A percentile compares a stretch with the other conserved stretches of the same genome.
phyloP scores from a whole-genome alignment of 2,329 filamentous ascomycete species.

The Xylariaceae sp. region DNA sequence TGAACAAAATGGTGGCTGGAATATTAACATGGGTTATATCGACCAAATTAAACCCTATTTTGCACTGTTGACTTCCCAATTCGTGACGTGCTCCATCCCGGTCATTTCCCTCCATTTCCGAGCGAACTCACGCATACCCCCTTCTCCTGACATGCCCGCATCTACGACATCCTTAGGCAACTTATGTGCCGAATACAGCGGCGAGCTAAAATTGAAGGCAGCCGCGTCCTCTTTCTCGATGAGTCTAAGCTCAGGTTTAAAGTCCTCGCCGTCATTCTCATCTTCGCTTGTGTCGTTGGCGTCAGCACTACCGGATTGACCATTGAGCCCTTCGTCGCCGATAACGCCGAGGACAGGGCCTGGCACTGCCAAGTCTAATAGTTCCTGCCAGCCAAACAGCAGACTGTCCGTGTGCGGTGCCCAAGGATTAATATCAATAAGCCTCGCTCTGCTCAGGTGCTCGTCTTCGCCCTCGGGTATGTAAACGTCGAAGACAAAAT shows the following conservation, averaged over 20 bases:
- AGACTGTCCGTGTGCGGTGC: conserved; percentile 82
- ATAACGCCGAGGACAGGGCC: conserved; percentile 52
- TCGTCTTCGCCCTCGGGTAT: conserved; percentile 62
- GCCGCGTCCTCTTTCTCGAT: conserved; percentile 82
- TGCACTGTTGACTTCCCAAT: conserved; percentile 25
- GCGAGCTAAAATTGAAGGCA: conserved; percentile 77
- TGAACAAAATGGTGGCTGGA: too few relatives aligned
- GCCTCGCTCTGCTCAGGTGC: conserved; percentile 68
- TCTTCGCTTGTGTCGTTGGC: conserved; percentile 33
- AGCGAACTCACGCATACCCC: conserved; percentile 76
- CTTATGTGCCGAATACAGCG: conserved; percentile 93
- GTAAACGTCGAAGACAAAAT: conserved; percentile 90
- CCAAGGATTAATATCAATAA: conserved; percentile 96
- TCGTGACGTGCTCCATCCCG: conserved; percentile 29
- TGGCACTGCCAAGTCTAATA: conserved; percentile 67
- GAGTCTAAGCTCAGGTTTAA: conserved; percentile 73
- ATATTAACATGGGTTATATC: too few relatives aligned
- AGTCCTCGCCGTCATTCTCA: conserved; percentile 45
- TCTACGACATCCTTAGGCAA: conserved; percentile 88
- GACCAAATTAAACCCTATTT: neutral
- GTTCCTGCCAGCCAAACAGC: conserved; percentile 84
- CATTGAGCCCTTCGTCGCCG: conserved; percentile 34
- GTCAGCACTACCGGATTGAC: conserved; percentile 38
- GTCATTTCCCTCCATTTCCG: conserved; percentile 64
- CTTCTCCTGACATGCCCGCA: conserved; percentile 62